Evolutionary conservation across 1,284 basidiomycete species (phyloP).

Genomic region (Cryptococcus sp.): DNA sequence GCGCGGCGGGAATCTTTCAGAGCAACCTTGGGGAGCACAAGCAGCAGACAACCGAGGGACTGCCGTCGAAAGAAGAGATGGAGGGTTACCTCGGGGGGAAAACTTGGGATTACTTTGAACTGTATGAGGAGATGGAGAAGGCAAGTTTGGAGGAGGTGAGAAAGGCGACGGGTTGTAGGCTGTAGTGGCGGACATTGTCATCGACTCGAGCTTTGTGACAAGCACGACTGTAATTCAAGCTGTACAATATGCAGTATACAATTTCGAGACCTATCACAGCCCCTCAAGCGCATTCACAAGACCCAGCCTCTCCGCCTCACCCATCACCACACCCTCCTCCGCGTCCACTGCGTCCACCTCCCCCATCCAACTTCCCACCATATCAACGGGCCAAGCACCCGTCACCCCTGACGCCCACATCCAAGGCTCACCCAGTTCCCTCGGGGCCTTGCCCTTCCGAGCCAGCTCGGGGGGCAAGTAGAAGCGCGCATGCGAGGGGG

Average conservation of each 20-base stretch:
- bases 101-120: conserved; percentile 28
- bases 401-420: conserved; percentile 28
- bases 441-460: conserved; percentile 23
- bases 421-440: conserved; percentile 27
- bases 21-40: conserved; percentile 41
- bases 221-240: background rate
- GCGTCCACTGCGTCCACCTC: background rate
- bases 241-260: background rate
- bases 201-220: background rate
- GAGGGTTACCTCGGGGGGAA: conserved; percentile 21
- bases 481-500: conserved; percentile 33
- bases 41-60: conserved; percentile 8
- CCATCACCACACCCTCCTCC: conserved; percentile 2
- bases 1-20: conserved; percentile 52
- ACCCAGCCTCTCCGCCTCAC: conserved; percentile 13
- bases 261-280: background rate
- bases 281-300: conserved; percentile 16
- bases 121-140: conserved; percentile 26
- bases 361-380: background rate
- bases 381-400: conserved; percentile 14
- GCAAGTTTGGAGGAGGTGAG: conserved; percentile 11
- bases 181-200: background rate
- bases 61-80: conserved; percentile 18
- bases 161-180: conserved; percentile 1
- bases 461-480: conserved; percentile 17